phyloP scores from a whole-genome alignment of 345 rosid genomes.

The Carallia pectinifolia region DNA sequence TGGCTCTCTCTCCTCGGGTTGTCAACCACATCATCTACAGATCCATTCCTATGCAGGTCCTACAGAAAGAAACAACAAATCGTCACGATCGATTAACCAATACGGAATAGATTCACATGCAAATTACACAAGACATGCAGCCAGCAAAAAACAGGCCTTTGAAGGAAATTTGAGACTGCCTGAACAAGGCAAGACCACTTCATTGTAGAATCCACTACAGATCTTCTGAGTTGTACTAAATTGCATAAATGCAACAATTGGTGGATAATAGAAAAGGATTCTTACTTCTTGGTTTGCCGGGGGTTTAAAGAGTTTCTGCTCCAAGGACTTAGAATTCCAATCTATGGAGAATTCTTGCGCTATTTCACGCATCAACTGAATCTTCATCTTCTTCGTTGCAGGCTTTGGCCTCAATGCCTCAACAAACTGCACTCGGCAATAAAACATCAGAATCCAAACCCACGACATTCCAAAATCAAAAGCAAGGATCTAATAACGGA shows the following conservation, averaged over 20 bases:
- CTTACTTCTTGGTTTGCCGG: conserved; percentile 37
- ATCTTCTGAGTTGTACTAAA: too few relatives aligned
- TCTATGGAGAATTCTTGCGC: conserved; percentile 54
- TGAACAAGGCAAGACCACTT: too few relatives aligned
- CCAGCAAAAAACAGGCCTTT: too few relatives aligned
- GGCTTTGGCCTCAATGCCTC: conserved; percentile 45
- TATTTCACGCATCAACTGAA: conserved; percentile 54
- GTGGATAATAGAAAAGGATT: neutral
- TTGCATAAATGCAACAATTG: neutral
- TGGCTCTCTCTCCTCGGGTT: neutral
- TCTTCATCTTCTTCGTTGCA: conserved; percentile 58
- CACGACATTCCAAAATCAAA: neutral
- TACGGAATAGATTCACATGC: neutral
- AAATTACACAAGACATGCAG: too few relatives aligned
- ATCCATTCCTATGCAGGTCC: conserved; percentile 17
- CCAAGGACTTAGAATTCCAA: conserved; percentile 69
- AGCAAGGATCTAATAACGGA: neutral
- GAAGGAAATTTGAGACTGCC: too few relatives aligned
- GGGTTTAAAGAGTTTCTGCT: conserved; percentile 50
- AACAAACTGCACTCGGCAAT: conserved; percentile 40
- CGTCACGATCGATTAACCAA: neutral
- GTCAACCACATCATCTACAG: neutral
- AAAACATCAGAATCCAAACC: conserved; percentile 3
- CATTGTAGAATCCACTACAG: too few relatives aligned
- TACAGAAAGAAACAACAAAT: conserved; percentile 9